Conservation (phyloP, 2,329 filamentous ascomycete species). For the Hysterium pulicare region DNA sequence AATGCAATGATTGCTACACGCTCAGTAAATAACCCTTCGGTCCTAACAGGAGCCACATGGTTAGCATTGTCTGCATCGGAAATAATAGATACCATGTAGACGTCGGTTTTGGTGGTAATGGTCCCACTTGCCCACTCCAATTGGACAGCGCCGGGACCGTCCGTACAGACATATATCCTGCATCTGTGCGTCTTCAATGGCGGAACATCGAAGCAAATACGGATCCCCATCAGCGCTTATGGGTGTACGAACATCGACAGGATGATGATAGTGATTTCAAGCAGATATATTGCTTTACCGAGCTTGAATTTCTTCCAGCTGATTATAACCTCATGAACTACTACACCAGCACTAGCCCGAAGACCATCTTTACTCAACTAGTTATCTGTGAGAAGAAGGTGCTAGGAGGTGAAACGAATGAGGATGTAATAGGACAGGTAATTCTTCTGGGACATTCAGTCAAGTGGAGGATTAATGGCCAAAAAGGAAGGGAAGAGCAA, state of each 20-base stretch:
- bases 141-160: conserved; percentile 26
- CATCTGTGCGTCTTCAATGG: conserved; percentile 30
- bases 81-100: conserved; percentile 37
- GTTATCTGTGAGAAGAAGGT: conserved; percentile 53
- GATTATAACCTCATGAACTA: conserved; percentile 35
- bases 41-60: conserved; percentile 44
- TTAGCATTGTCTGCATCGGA: conserved; percentile 43
- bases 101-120: conserved; percentile 42
- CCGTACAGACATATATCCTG: conserved; percentile 30
- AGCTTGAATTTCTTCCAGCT: conserved; percentile 32
- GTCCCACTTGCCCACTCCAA: conserved; percentile 37
- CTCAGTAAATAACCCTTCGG: too few relatives aligned
- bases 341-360: conserved; percentile 31
- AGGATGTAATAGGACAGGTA: conserved; percentile 36
- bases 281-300: conserved; percentile 61
- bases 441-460: conserved; percentile 43
- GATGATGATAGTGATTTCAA: conserved; percentile 51
- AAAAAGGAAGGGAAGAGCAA: conserved; percentile 38
- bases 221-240: conserved; percentile 39
- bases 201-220: conserved; percentile 30
- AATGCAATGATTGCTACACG: too few relatives aligned
- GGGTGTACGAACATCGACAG: conserved; percentile 41
- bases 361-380: conserved; percentile 29
- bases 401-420: conserved; percentile 35
- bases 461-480: conserved; percentile 44